A percentile compares a stretch with the other conserved stretches of the same genome.
Evolutionary conservation across 345 rosid genomes (phyloP).

Genomic region (Eucalyptus sideroxylon): DNA sequence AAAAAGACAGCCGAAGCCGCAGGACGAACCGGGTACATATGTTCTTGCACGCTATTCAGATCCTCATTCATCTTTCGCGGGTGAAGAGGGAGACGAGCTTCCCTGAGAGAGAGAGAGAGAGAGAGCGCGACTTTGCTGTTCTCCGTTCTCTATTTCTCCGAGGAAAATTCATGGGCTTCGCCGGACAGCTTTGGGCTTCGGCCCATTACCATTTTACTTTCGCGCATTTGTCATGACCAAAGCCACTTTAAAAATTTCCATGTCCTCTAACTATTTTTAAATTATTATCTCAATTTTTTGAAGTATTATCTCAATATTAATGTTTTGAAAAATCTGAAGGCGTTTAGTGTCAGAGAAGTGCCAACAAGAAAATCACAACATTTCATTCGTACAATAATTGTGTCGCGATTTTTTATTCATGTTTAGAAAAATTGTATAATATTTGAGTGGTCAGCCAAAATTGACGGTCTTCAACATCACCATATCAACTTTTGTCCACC

Average conservation of each 20-base stretch:
- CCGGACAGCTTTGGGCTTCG: neutral
- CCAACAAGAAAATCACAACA: neutral
- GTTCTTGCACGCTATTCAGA: neutral
- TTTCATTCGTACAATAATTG: neutral
- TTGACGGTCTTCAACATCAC: neutral
- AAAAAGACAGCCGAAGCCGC: neutral
- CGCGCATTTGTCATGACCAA: neutral
- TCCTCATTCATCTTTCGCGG: neutral
- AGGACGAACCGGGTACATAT: neutral
- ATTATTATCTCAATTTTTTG: neutral
- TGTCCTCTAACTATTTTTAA: neutral
- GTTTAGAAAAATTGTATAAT: fast-evolving
- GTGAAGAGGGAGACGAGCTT: neutral
- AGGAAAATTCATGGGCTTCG: neutral
- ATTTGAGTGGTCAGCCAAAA: fast-evolving
- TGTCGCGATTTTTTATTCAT: fast-evolving
- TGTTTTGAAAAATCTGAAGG: too few relatives aligned
- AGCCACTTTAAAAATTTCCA: neutral
- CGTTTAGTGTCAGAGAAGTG: neutral
- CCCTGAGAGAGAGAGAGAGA: neutral
- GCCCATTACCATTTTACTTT: neutral
- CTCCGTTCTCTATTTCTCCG: neutral
- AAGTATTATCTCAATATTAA: neutral
- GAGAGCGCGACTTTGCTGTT: neutral
- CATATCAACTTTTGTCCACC: neutral